A percentile compares a stretch with the other conserved stretches of the same genome.
Conservation (phyloP, 176 grass and related monocot species). For the Triticum aestivum region DNA sequence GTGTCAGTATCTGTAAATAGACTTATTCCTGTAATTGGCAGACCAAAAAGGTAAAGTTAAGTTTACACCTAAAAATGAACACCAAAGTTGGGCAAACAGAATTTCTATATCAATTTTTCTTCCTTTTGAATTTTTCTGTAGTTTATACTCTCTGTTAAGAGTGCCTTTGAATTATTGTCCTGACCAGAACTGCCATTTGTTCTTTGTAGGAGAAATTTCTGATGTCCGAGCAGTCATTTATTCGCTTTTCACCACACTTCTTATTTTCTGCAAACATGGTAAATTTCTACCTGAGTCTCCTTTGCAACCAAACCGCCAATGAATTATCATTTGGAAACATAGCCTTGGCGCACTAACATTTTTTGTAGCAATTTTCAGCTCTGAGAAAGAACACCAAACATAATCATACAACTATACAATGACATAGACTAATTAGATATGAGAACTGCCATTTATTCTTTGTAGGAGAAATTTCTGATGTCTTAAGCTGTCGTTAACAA, state of each 20-base stretch:
- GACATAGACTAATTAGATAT: not conserved
- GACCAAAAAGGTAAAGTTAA: not conserved
- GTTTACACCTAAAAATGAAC: not conserved
- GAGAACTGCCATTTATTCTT: too few species aligned
- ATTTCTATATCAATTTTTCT: slow-evolving; percentile 4
- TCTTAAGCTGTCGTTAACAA: not conserved
- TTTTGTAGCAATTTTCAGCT: slow-evolving; percentile 28
- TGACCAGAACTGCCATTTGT: slow-evolving; percentile 10
- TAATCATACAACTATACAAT: not conserved
- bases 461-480: too few species aligned
- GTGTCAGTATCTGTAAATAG: not conserved
- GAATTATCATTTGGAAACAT: slow-evolving; percentile 26
- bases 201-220: slow-evolving; percentile 53
- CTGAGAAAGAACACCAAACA: not conserved
- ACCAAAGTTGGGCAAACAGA: not conserved
- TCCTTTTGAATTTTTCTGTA: not conserved
- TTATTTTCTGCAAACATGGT: slow-evolving; percentile 68
- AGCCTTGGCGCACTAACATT: slow-evolving; percentile 3
- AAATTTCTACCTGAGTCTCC: slow-evolving; percentile 32
- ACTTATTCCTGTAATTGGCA: slow-evolving; percentile 1
- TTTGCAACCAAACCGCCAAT: not conserved
- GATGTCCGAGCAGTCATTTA: slow-evolving; percentile 56
- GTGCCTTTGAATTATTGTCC: not conserved
- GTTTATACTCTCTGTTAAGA: slow-evolving; percentile 8
- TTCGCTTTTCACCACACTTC: slow-evolving; percentile 41